These are phyloP conservation scores for Cinchona pubescens DNA, from an alignment of 257 asterid species.

Conservation along the genomic window DNA sequence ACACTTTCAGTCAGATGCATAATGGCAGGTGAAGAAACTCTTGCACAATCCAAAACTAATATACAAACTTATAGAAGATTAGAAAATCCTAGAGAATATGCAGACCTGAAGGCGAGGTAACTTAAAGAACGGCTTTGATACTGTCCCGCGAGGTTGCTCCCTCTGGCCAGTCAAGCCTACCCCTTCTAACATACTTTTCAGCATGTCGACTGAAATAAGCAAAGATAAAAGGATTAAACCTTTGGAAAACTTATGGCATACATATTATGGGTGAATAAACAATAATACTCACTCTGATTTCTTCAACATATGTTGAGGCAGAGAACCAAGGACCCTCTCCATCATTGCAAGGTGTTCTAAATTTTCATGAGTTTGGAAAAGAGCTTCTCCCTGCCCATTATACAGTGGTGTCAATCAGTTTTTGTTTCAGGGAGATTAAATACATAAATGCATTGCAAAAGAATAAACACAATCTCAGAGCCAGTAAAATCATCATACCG, in stretches of 20 bases:
- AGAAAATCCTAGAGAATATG: not conserved
- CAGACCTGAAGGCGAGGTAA: conserved; percentile 65
- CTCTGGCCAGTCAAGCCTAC: conserved; percentile 81
- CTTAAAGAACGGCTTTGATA: conserved; percentile 66
- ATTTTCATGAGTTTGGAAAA: conserved; percentile 89
- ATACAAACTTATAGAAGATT: not conserved
- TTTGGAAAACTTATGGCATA: no score
- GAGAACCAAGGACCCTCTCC: conserved; percentile 82
- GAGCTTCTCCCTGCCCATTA: conserved; percentile 63
- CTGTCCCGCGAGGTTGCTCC: conserved; percentile 84
- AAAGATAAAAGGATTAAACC: not conserved
- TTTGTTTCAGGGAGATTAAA: not conserved
- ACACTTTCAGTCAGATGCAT: not conserved
- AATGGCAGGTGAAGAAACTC: not conserved
- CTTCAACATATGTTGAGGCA: conserved; percentile 78
- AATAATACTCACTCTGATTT: conserved; percentile 57
- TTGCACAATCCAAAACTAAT: not conserved
- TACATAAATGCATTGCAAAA: not conserved
- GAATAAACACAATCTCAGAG: not conserved
- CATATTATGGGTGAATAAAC: not conserved
- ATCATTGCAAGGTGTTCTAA: conserved; percentile 96
- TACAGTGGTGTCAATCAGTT: not conserved
- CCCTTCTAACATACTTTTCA: conserved; percentile 70
- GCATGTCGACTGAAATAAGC: conserved; percentile 54
- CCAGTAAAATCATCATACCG: conserved; percentile 39